These are phyloP conservation scores for Metarhizium rileyi DNA, from an alignment of 2,329 filamentous ascomycete genomes.

Conservation along the genomic window DNA sequence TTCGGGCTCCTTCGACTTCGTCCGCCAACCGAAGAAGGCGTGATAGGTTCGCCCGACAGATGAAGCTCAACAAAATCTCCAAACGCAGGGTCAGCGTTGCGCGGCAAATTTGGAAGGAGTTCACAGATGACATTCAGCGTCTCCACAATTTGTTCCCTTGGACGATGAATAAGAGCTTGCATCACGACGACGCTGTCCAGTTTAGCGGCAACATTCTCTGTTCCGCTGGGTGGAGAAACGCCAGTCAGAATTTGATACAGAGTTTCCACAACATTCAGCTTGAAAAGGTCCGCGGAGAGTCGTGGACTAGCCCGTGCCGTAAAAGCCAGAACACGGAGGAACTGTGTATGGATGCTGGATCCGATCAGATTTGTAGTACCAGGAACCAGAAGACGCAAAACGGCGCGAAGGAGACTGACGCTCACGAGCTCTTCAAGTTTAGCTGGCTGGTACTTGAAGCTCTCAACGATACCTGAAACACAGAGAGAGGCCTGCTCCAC, in stretches of 20 bases:
- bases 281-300: slow-evolving; percentile 82
- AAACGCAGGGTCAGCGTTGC: slow-evolving; percentile 34
- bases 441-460: slow-evolving; percentile 79
- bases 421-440: slow-evolving; percentile 92
- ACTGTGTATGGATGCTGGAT: slow-evolving; percentile 90
- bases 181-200: slow-evolving; percentile 96
- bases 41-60: slow-evolving; percentile 28
- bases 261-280: slow-evolving; percentile 94
- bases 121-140: slow-evolving; percentile 97
- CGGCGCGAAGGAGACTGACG: slow-evolving; percentile 72
- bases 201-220: slow-evolving; percentile 69
- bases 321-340: slow-evolving; percentile 83
- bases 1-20: slow-evolving; percentile 43
- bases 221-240: slow-evolving; percentile 77
- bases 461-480: slow-evolving; percentile 92
- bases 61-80: slow-evolving; percentile 36
- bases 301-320: slow-evolving; percentile 81
- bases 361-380: slow-evolving; percentile 94
- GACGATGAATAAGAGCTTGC: slow-evolving; percentile 94
- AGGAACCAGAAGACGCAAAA: slow-evolving; percentile 79
- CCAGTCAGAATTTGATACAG: slow-evolving; percentile 95
- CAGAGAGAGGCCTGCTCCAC: slow-evolving; percentile 95
- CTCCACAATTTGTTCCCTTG: slow-evolving; percentile 92
- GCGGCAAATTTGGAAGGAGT: slow-evolving; percentile 67
- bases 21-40: slow-evolving; percentile 24